phyloP scores from a whole-genome alignment of 2,329 filamentous ascomycete species.

The Endothia cerciana region DNA sequence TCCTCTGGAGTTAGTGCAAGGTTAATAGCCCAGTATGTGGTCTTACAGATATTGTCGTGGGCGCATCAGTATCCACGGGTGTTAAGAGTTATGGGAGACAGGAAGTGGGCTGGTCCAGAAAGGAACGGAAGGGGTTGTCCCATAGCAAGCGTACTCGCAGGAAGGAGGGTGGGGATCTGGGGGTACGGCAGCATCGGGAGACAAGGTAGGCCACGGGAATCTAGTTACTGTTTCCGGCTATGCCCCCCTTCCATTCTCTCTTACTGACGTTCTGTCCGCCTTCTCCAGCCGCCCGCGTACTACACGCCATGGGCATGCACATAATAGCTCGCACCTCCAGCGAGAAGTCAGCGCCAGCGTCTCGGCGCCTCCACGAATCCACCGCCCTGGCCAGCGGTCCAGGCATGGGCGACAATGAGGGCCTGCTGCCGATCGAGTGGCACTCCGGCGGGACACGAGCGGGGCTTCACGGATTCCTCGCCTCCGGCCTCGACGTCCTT shows the following conservation, averaged over 20 bases:
- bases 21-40: slow-evolving; percentile 15
- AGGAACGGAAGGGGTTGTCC: slow-evolving; percentile 3
- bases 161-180: slow-evolving; percentile 17
- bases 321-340: slow-evolving; percentile 16
- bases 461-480: slow-evolving; percentile 14
- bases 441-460: slow-evolving; percentile 11
- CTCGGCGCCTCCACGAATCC: background rate
- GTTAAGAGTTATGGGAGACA: slow-evolving; percentile 2
- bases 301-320: slow-evolving; percentile 17
- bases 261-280: background rate
- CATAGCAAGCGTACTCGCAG: slow-evolving; percentile 5
- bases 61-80: slow-evolving; percentile 12
- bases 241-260: background rate
- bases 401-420: slow-evolving; percentile 16
- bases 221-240: background rate
- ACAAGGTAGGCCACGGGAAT: slow-evolving; percentile 5
- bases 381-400: background rate
- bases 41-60: slow-evolving; percentile 15
- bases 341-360: background rate
- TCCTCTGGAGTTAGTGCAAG: slow-evolving; percentile 16
- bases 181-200: slow-evolving; percentile 20
- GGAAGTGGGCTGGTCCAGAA: slow-evolving; percentile 12
- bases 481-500: slow-evolving; percentile 11
- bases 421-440: slow-evolving; percentile 15
- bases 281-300: slow-evolving; percentile 7